Evolutionary conservation across 2,329 filamentous ascomycete genomes (phyloP), one percentile per base, ranked within the genome.

Genomic region (Fusarium heterosporum): DNA sequence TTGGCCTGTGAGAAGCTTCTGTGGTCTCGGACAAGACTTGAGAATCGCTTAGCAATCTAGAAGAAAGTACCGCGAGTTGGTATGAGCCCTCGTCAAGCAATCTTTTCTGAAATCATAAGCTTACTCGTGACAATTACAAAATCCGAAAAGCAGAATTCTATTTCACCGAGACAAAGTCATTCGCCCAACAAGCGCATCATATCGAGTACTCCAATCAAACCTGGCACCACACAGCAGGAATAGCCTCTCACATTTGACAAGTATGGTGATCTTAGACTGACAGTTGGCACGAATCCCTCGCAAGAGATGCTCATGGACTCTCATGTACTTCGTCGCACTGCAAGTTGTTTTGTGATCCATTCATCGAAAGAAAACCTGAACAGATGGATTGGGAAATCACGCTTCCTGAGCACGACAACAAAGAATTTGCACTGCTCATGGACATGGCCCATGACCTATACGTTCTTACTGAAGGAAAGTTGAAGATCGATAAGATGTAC

Each of bases 221-320:
- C 32, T 9, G 32, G 32, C 13, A 8, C 32, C n/a, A 22, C 6
- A 6, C 22, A 22, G 22, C 22, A 22, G 22, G 22, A 22, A 6
- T 4, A 22, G 8, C 2, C 11, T 14, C 25, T 55, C 38, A n/a
- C n/a, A 8, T 53, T 63, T 9, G 36, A 51, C 7, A 25, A 30
- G 3, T 16, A 52, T 25, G 47, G 54, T 6, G 62, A 54, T n/a
- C 17, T 54, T 2, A 34, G 11, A 5, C 19, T 51, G 14, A 40
- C 6, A 1, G 39, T 55, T 14, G 36, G 42, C 5, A 22, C n/a
- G 6, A 9, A 12, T 2, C 13, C 17, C 2, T 34, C 17, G 13
- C 26, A 34, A n/a, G 10, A n/a, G 16, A 63, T 68, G 43, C 32
- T 22, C 3, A 38, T 61, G 6, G 53, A 55, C n/a, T 62, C 60